Evolutionary conservation across 176 grass and related monocot species (phyloP), one percentile per base, ranked within the genome.

Genomic region (Alloteropsis semialata): DNA sequence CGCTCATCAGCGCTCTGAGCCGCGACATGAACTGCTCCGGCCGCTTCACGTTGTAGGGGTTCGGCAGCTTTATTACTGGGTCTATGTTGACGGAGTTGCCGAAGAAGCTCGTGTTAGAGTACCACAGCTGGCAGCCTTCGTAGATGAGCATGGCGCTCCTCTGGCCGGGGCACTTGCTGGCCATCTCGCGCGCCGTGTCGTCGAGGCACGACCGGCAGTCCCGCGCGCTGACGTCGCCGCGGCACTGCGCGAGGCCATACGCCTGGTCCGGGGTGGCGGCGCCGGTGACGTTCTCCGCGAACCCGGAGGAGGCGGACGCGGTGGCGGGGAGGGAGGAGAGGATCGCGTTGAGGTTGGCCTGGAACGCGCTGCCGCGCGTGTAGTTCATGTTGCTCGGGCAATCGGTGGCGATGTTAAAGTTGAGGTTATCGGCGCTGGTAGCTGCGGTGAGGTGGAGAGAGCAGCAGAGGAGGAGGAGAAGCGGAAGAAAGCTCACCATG

Each of bases 61-160:
- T 74, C n/a, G n/a, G 1, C 18, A 55, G 3, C 3, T 0, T 32
- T 1, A 38, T 1, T 10, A 0, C 18, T 32, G 9, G 6, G 0
- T 0, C 53, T 44, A 15, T 4, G n/a, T n/a, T 14, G 75, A 81
- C 77, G 18, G 0, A 0, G 21, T 3, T 6, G 60, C 84, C 83
- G 81, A 87, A 79, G 81, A 95, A 90, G 76, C 28, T 84, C 54
- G 2, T 11, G 81, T 85, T 53, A 15, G 81, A 75, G 84, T 88
- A 69, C 10, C 81, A 89, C 2, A 92, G 57, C 5, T 86, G 34
- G 81, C 92, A 95, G 11, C 16, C 0, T 30, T 88, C 84, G 50
- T 76, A 86, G 59, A 77, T 3, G 70, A 71, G 2, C 54, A 27
- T 17, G 41, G 62, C 49, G 2, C 10, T 22, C 76, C 51, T 86